Evolutionary conservation across 1,284 basidiomycete species (phyloP).

Genomic region (Marasmius sp.): DNA sequence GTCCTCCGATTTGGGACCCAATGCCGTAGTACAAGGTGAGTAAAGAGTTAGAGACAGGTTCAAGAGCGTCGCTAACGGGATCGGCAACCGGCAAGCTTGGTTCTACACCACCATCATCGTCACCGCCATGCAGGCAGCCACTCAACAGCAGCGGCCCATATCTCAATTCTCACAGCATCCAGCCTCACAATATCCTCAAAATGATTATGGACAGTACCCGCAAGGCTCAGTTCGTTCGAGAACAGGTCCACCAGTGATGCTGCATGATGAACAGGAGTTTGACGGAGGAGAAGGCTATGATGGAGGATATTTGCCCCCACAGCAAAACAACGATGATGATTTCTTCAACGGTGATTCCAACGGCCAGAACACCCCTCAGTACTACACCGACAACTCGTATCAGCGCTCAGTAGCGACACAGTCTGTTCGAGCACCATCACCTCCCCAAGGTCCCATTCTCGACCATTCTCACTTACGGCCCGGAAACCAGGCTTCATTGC

Average conservation of each 20-base stretch:
- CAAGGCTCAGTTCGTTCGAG: conserved; percentile 4
- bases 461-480: conserved; percentile 94
- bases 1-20: too few relatives aligned
- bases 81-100: too few relatives aligned
- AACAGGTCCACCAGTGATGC: conserved; percentile 4
- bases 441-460: conserved; percentile 66
- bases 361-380: conserved; percentile 5
- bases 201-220: not conserved
- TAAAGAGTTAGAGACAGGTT: too few relatives aligned
- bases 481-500: conserved; percentile 88
- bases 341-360: conserved; percentile 8
- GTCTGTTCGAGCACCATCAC: conserved; percentile 51
- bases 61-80: too few relatives aligned
- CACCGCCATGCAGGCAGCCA: too few relatives aligned
- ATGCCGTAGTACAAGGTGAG: too few relatives aligned
- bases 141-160: too few relatives aligned
- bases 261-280: conserved; percentile 6
- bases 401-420: conserved; percentile 36
- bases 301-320: conserved; percentile 8
- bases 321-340: conserved; percentile 11
- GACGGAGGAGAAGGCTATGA: conserved; percentile 9
- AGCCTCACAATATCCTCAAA: too few relatives aligned
- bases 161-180: too few relatives aligned
- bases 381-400: conserved; percentile 10
- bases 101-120: too few relatives aligned